phyloP scores from a whole-genome alignment of 1,284 basidiomycete genomes.

The Trametes versicolor region DNA sequence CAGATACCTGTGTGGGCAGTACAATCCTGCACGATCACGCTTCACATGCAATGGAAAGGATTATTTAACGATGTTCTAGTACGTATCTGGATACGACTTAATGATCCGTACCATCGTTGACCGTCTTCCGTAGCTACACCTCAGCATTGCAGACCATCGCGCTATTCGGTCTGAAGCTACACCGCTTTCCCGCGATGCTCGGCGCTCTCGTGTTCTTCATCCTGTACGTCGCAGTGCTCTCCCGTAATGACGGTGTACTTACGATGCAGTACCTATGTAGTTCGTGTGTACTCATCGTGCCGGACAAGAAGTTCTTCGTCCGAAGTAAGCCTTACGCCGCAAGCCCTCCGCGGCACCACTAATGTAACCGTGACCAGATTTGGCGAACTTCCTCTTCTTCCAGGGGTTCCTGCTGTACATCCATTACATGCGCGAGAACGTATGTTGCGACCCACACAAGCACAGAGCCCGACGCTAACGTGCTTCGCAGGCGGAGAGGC shows the following conservation, averaged over 20 bases:
- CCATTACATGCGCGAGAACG: slow-evolving; percentile 62
- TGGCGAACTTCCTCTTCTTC: slow-evolving; percentile 75
- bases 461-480: neutral
- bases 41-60: slow-evolving; percentile 59
- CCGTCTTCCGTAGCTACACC: slow-evolving; percentile 47
- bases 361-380: slow-evolving; percentile 48
- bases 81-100: slow-evolving; percentile 45
- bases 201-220: slow-evolving; percentile 68
- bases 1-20: slow-evolving; percentile 68
- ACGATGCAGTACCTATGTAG: slow-evolving; percentile 45
- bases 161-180: slow-evolving; percentile 78
- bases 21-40: slow-evolving; percentile 43
- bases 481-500: slow-evolving; percentile 57
- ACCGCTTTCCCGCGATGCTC: slow-evolving; percentile 71
- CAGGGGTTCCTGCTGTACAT: slow-evolving; percentile 67
- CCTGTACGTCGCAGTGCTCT: slow-evolving; percentile 53
- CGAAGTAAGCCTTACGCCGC: slow-evolving; percentile 53
- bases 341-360: neutral
- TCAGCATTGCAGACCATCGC: slow-evolving; percentile 80
- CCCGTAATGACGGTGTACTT: neutral
- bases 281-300: slow-evolving; percentile 62
- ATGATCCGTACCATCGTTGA: neutral
- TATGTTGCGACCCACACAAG: slow-evolving; percentile 33
- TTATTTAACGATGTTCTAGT: slow-evolving; percentile 74
- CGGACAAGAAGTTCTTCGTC: slow-evolving; percentile 57